These are phyloP conservation scores for Juglanconis juglandina DNA, from an alignment of 2,329 filamentous ascomycete species.

Conservation along the genomic window DNA sequence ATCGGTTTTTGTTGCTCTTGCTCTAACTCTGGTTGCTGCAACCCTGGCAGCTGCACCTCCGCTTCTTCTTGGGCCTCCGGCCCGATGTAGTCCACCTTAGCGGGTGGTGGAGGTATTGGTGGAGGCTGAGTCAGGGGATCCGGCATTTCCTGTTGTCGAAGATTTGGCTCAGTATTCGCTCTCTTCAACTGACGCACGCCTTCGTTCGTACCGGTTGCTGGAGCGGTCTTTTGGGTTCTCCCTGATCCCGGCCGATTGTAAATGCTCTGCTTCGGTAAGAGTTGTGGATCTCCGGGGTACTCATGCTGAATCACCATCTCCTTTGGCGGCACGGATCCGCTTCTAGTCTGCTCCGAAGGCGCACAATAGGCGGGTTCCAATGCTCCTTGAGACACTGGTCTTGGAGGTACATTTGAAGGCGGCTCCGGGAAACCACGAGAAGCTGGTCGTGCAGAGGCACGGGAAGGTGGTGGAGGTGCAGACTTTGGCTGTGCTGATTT, in stretches of 20 bases:
- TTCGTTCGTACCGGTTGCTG: conserved; percentile 16
- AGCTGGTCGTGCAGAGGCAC: not conserved
- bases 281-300: conserved; percentile 40
- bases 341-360: not conserved
- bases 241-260: conserved; percentile 33
- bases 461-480: not conserved
- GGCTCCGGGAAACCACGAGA: not conserved
- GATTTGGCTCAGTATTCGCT: conserved; percentile 20
- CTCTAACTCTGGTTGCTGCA: not conserved
- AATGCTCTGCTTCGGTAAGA: conserved; percentile 40
- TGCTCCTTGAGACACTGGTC: not conserved
- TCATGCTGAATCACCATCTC: conserved; percentile 34
- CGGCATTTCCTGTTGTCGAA: conserved; percentile 16
- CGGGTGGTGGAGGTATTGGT: conserved; percentile 9
- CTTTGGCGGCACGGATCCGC: not conserved
- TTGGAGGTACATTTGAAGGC: not conserved
- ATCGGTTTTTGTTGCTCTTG: not conserved
- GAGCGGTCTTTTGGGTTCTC: conserved; percentile 12
- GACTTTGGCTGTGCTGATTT: not conserved
- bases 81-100: not conserved
- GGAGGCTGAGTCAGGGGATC: conserved; percentile 1
- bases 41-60: not conserved
- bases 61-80: not conserved
- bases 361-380: not conserved
- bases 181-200: conserved; percentile 18